Evolutionary conservation across 768 basidiomycete species (phyloP).

Genomic region (Cystofilobasidium ferigula): DNA sequence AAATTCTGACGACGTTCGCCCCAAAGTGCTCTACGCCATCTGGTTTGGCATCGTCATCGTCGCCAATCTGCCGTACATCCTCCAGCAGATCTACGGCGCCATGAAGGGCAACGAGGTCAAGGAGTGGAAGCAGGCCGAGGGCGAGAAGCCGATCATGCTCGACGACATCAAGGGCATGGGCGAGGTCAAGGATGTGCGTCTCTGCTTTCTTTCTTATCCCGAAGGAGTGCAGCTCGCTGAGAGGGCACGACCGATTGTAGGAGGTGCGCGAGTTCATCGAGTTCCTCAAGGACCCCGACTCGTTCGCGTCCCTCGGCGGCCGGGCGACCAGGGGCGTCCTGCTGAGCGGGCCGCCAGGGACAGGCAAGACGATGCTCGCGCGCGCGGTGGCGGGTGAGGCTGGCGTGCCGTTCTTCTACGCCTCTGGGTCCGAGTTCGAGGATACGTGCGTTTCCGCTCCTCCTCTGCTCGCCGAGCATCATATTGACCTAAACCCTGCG

Average conservation of each 20-base stretch:
- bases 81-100: slow-evolving; percentile 7
- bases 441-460: slow-evolving; percentile 53
- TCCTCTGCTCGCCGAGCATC: not conserved
- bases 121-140: slow-evolving; percentile 46
- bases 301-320: slow-evolving; percentile 82
- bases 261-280: slow-evolving; percentile 47
- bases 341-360: slow-evolving; percentile 51
- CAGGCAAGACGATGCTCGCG: slow-evolving; percentile 97
- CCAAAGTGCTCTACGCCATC: slow-evolving; percentile 1
- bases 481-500: too few relatives aligned
- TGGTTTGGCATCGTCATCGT: slow-evolving; percentile 16
- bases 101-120: slow-evolving; percentile 13
- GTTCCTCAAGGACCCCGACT: slow-evolving; percentile 68
- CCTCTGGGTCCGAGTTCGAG: slow-evolving; percentile 95
- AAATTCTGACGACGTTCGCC: too few relatives aligned
- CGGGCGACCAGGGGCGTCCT: slow-evolving; percentile 89
- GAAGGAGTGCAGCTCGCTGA: too few relatives aligned
- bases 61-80: slow-evolving; percentile 14
- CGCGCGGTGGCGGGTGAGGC: slow-evolving; percentile 96
- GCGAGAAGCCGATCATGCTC: slow-evolving; percentile 76
- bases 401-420: slow-evolving; percentile 93
- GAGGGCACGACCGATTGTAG: too few relatives aligned
- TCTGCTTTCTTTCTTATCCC: too few relatives aligned
- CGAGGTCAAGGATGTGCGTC: slow-evolving; percentile 79
- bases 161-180: slow-evolving; percentile 95